Conservation (phyloP, 257 asterid species). For the Mitragyna speciosa region DNA sequence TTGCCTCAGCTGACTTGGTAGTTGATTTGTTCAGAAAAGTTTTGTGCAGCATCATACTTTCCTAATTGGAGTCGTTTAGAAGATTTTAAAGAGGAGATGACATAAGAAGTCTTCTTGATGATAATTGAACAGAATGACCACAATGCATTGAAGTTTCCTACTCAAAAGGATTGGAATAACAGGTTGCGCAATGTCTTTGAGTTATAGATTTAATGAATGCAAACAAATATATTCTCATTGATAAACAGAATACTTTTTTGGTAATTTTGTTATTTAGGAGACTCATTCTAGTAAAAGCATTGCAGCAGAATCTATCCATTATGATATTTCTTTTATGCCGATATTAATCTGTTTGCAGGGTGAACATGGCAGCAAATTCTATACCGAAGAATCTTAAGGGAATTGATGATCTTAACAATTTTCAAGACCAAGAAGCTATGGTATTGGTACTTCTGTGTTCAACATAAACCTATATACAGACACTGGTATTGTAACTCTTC, state of each 20-base stretch:
- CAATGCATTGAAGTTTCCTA: neutral
- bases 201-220: slow-evolving; percentile 44
- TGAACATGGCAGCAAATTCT: slow-evolving; percentile 47
- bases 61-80: slow-evolving; percentile 1
- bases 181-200: slow-evolving; percentile 20
- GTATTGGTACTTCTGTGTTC: slow-evolving; percentile 41
- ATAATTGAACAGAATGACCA: slow-evolving; percentile 4
- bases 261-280: slow-evolving; percentile 47
- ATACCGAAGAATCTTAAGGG: slow-evolving; percentile 47
- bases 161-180: neutral
- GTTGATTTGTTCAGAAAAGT: neutral
- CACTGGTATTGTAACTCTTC: slow-evolving; percentile 7
- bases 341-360: slow-evolving; percentile 42
- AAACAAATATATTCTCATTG: slow-evolving; percentile 35
- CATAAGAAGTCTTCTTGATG: slow-evolving; percentile 1
- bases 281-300: slow-evolving; percentile 20
- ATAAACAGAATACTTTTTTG: slow-evolving; percentile 39
- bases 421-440: slow-evolving; percentile 68
- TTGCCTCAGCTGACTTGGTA: neutral
- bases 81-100: slow-evolving; percentile 2
- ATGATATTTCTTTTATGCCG: slow-evolving; percentile 16
- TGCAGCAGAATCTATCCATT: slow-evolving; percentile 10
- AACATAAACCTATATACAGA: neutral
- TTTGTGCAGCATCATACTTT: slow-evolving; percentile 8
- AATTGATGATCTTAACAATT: slow-evolving; percentile 37